A percentile compares a stretch with the other conserved stretches of the same genome.
Conservation (phyloP, 768 basidiomycete species). For the Lenzites betulinus region DNA sequence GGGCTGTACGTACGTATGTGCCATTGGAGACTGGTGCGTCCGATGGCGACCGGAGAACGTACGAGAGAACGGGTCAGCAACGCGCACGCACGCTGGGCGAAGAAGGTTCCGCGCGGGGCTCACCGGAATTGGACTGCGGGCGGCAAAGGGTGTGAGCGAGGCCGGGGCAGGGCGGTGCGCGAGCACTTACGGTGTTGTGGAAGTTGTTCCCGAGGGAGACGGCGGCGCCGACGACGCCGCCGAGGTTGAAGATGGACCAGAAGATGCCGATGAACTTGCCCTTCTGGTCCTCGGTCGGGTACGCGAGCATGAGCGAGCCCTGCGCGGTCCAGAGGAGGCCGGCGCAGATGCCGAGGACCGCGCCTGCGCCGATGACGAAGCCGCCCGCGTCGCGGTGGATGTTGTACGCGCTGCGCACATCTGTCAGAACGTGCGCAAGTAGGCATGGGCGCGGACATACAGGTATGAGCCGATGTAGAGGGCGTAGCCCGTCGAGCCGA, state of each 20-base stretch:
- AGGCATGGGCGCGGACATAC: slow-evolving; percentile 40
- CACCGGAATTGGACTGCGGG: slow-evolving; percentile 34
- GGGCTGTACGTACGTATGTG: slow-evolving; percentile 60
- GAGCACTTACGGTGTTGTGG: slow-evolving; percentile 49
- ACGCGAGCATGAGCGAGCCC: slow-evolving; percentile 82
- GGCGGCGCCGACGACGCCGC: slow-evolving; percentile 75
- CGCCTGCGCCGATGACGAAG: slow-evolving; percentile 74
- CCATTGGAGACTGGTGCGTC: slow-evolving; percentile 62
- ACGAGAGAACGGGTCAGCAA: too few relatives aligned
- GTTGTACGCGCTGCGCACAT: slow-evolving; percentile 56
- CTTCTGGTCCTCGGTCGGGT: slow-evolving; percentile 79
- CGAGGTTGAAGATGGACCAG: slow-evolving; percentile 84
- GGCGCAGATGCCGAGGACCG: slow-evolving; percentile 72
- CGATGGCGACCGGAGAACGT: background rate
- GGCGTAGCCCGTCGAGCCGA: slow-evolving; percentile 77
- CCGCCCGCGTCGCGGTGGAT: slow-evolving; percentile 60
- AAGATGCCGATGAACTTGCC: slow-evolving; percentile 78
- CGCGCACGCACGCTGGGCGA: background rate
- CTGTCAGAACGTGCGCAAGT: background rate
- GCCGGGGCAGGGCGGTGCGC: slow-evolving; percentile 5
- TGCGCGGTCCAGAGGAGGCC: slow-evolving; percentile 81
- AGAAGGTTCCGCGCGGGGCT: slow-evolving; percentile 19
- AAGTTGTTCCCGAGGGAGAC: slow-evolving; percentile 76
- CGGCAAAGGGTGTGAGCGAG: background rate
- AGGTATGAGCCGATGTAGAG: slow-evolving; percentile 75